Percentiles rank a stretch among this genome's conserved stretches.
Conservation (phyloP, 202 grass and related monocot species). For the Sporobolus alterniflorus region DNA sequence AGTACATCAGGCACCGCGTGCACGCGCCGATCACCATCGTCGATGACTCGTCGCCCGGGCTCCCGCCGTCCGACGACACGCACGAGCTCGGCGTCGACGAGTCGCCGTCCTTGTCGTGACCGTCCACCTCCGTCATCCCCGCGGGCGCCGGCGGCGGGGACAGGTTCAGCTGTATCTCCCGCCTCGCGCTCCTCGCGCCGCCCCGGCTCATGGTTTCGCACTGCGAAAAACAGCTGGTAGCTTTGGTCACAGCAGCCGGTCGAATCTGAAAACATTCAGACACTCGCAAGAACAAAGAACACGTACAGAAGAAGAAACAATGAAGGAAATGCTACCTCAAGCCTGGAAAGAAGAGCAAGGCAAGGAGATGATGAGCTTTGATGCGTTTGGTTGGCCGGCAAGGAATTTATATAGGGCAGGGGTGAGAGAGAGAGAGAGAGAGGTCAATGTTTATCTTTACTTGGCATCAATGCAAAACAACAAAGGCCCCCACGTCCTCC, state of each 20-base stretch:
- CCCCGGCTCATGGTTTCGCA: conserved; percentile 72
- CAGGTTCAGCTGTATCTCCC: conserved; percentile 90
- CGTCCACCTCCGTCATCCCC: conserved; percentile 53
- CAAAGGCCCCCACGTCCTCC: conserved; percentile 26
- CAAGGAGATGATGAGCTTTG: conserved; percentile 34
- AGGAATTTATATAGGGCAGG: conserved; percentile 54
- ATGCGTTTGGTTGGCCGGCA: conserved; percentile 35
- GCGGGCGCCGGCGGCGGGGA: conserved; percentile 53
- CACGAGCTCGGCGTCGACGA: conserved; percentile 88
- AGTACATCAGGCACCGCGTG: conserved; percentile 97
- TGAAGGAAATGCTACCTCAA: conserved; percentile 20
- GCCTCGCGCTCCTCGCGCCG: conserved; percentile 46
- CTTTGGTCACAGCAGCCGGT: not conserved
- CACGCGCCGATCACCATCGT: conserved; percentile 93
- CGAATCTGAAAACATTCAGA: not conserved
- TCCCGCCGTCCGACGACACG: conserved; percentile 68
- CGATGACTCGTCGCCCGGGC: conserved; percentile 40
- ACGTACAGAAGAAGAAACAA: too few species aligned
- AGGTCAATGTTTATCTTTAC: conserved; percentile 63
- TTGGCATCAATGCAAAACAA: conserved; percentile 53
- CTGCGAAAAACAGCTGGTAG: too few species aligned
- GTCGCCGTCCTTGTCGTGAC: conserved; percentile 37
- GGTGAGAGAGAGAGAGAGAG: too few species aligned
- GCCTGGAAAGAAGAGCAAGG: conserved; percentile 30
- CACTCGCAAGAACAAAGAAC: conserved; percentile 27